Conservation (phyloP, 2,329 filamentous ascomycete genomes). For the Talaromyces sp. region DNA sequence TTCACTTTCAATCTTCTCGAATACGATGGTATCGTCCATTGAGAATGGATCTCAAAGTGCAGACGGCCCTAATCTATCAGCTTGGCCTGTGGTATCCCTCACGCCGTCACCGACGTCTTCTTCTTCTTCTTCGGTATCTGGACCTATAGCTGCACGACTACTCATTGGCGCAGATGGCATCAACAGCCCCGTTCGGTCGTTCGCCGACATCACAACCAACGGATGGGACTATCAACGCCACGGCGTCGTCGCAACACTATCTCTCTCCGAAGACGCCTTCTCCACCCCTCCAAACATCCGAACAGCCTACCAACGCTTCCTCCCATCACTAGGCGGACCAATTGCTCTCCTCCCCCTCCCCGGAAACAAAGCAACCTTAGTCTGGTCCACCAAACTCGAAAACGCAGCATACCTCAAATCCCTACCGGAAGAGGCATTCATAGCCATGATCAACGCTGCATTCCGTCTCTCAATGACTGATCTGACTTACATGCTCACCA, state of each 20-base stretch:
- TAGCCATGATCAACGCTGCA: slow-evolving; percentile 85
- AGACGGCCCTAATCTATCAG: slow-evolving; percentile 67
- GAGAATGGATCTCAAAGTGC: slow-evolving; percentile 62
- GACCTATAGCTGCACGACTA: slow-evolving; percentile 69
- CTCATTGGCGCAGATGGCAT: slow-evolving; percentile 91
- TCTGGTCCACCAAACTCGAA: slow-evolving; percentile 87
- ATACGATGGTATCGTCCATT: slow-evolving; percentile 74
- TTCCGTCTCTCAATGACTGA: slow-evolving; percentile 79
- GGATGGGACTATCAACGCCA: slow-evolving; percentile 94
- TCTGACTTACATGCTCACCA: slow-evolving; percentile 73
- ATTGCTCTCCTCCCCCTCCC: slow-evolving; percentile 88
- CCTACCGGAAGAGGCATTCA: slow-evolving; percentile 66
- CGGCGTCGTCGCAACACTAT: slow-evolving; percentile 83
- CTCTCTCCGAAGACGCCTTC: slow-evolving; percentile 51
- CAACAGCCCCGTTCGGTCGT: slow-evolving; percentile 86
- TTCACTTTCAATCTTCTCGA: slow-evolving; percentile 61
- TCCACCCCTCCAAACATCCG: slow-evolving; percentile 48
- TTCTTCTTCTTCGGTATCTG: slow-evolving; percentile 26
- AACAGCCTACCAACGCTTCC: slow-evolving; percentile 89
- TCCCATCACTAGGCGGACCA: slow-evolving; percentile 72
- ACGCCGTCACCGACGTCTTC: slow-evolving; percentile 45
- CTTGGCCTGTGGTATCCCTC: slow-evolving; percentile 81
- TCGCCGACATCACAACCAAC: slow-evolving; percentile 75
- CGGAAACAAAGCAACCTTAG: slow-evolving; percentile 73
- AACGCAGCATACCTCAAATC: slow-evolving; percentile 75